A percentile compares a stretch with the other conserved stretches of the same genome.
These are phyloP conservation scores for Eleusine coracana DNA, from an alignment of 176 grass and related monocot genomes.

Conservation along the genomic window DNA sequence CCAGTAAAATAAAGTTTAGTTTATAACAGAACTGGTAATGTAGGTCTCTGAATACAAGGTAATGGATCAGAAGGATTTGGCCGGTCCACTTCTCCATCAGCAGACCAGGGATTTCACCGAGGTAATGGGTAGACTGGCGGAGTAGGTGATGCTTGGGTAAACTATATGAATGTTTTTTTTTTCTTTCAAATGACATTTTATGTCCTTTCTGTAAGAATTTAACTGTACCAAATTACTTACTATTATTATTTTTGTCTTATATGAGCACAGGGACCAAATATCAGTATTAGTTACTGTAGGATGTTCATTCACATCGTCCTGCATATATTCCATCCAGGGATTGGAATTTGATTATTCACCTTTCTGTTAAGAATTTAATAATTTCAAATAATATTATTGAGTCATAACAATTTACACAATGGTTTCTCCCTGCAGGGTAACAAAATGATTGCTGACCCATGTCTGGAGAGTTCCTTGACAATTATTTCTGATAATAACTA, in stretches of 20 bases:
- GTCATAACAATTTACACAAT: constrained; percentile 17
- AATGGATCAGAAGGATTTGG: constrained; percentile 29
- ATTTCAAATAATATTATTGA: constrained; percentile 9
- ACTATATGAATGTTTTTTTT: constrained; percentile 1
- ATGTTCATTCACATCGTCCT: constrained; percentile 2
- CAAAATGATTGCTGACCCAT: constrained; percentile 37
- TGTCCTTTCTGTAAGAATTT: constrained; percentile 10
- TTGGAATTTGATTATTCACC: constrained; percentile 6
- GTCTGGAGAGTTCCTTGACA: constrained; percentile 26
- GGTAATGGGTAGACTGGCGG: not conserved
- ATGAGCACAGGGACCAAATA: constrained; percentile 6
- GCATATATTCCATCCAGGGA: not conserved
- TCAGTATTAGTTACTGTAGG: not conserved
- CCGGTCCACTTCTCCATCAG: constrained; percentile 23
- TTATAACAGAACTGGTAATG: constrained; percentile 24
- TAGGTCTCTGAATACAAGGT: constrained; percentile 29
- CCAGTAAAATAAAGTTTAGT: constrained; percentile 25
- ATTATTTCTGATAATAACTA: constrained; percentile 37
- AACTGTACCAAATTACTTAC: constrained; percentile 27
- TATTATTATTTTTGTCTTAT: not conserved
- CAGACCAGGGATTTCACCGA: constrained; percentile 10
- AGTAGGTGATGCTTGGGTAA: constrained; percentile 17
- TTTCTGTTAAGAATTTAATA: constrained; percentile 22
- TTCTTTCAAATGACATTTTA: not conserved
- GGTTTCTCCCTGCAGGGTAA: constrained; percentile 53